Base-by-base conservation (phyloP, 106 monocot genomes). In the Alisma plantagoaquatica region DNA sequence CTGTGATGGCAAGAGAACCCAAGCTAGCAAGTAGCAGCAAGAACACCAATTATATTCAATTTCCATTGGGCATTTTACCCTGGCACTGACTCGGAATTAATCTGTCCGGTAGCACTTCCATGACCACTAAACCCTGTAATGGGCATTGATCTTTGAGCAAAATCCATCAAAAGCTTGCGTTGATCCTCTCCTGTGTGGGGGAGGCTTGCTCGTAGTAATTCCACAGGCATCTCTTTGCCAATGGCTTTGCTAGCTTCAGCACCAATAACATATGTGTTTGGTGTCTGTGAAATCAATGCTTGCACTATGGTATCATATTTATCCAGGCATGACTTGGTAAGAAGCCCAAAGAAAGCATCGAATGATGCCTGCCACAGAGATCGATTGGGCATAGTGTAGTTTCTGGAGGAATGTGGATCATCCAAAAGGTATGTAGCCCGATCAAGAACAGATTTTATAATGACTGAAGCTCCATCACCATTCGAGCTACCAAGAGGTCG, bases 331-430 rank as follows among this genome's bases (percentile, higher is more conserved):
- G 60, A 60, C 31, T 52, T 60, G 2, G 60, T 61, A 10, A 70
- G 61, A 21, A 61, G 41, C 31, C 24, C 10, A 33, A 70, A 70
- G 33, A 70, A 70, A 17, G 53, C 52, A 43, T 70, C 61, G 54
- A 70, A 70, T 15, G 69, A 70, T 30, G 51, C 69, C 61, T 70
- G 69, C 69, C 69, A 70, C 9, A 60, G 31, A 45, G 53, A 15
- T 15, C 69, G 50, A 18, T 54, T 45, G 4, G 44, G 32, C 49
- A 53, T 46, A 18, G 18, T 70, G 18, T 24, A 70, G 53, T 29
- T 59, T 1, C 11, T 43, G 20, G 58, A 17, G 51, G 42, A 21
- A 38, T 41, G 51, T 2, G 59, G 51, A 57, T 41, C 50, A 28
- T 24, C 30, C 38, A 68, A 22, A 50, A 68, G 38, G 4, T 53